Evolutionary conservation across 352 stramenopile genomes (phyloP), one percentile per base, ranked within the genome.

Genomic region (Globisporangium iwayamae): DNA sequence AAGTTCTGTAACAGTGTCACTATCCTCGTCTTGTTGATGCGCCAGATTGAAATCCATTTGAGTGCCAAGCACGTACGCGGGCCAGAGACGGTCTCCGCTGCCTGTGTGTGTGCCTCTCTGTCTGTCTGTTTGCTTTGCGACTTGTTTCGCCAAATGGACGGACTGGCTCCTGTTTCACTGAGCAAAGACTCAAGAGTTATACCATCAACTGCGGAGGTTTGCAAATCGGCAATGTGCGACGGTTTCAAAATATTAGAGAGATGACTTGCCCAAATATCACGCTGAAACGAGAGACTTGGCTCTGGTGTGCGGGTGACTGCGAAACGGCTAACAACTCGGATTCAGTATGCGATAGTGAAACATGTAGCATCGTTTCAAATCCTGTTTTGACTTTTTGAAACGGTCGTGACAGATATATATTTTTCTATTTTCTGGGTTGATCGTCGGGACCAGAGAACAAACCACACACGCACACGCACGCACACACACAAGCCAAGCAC

Each of bases 51-150:
- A 57, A 57, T 30, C 30, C 51, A 45, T 45, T 57, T 2, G 3
- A 32, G 25, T 57, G 51, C 52, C 38, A 58, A 32, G 52, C 52
- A 58, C 52, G 52, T 58, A 39, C 32, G 52, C 7, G 8, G n/a
- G 22, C 36, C 32, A 58, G 6, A 58, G 52, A 46, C 36, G 22
- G 30, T 50, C 43, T 41, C 36, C 36, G 9, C 36, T 22, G 4
- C 10, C 16, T 18, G n/a, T 28, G 6, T 13, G 25, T 28, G 25
- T 28, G 25, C 25, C 25, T 28, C 25, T 28, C 25, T 28, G 25
- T 28, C 4, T 38, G 25, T 4, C 25, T 46, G 39, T 46, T 46
- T 46, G 39, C 39, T 46, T 46, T 11, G 0, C 20, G 22, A 3
- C 4, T n/a, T 55, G 25, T 55, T n/a, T n/a, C n/a, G n/a, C n/a